Evolutionary conservation across 306 rosid genomes (phyloP).

Genomic region (Pyrus bretschneideri): DNA sequence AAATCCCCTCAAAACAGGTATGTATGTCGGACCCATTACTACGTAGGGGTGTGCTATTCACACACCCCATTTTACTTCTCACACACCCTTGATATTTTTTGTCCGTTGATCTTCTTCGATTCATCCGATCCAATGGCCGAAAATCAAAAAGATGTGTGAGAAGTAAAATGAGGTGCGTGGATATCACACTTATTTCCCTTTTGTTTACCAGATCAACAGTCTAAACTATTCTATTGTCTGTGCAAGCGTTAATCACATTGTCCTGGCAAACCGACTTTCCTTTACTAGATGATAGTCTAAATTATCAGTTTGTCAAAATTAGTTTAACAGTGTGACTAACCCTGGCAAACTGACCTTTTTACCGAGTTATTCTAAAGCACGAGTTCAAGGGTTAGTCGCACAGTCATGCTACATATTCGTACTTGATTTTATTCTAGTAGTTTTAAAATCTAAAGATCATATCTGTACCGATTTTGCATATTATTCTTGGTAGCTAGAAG

Average conservation of each 20-base stretch:
- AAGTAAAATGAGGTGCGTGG: no score
- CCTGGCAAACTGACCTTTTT: not conserved
- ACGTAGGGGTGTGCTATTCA: not conserved
- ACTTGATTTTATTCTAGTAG: not conserved
- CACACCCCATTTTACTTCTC: no score
- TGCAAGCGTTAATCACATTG: not conserved
- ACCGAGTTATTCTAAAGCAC: not conserved
- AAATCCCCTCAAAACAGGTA: constrained; percentile 40
- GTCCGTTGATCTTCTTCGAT: no score
- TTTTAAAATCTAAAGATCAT: not conserved
- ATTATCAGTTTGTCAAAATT: not conserved
- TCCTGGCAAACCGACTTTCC: not conserved
- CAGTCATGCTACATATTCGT: not conserved
- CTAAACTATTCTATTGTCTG: not conserved
- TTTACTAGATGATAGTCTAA: not conserved
- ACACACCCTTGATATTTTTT: no score
- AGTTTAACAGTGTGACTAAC: not conserved
- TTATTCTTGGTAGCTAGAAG: not conserved
- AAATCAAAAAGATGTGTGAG: no score
- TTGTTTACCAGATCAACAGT: not conserved
- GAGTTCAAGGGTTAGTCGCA: not conserved
- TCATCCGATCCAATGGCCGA: no score
- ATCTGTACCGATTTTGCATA: not conserved
- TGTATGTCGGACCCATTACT: not conserved
- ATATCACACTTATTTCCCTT: no score